These are phyloP conservation scores for Oenanthe sinensis DNA, from an alignment of 129 eudicot genomes.

Conservation along the genomic window DNA sequence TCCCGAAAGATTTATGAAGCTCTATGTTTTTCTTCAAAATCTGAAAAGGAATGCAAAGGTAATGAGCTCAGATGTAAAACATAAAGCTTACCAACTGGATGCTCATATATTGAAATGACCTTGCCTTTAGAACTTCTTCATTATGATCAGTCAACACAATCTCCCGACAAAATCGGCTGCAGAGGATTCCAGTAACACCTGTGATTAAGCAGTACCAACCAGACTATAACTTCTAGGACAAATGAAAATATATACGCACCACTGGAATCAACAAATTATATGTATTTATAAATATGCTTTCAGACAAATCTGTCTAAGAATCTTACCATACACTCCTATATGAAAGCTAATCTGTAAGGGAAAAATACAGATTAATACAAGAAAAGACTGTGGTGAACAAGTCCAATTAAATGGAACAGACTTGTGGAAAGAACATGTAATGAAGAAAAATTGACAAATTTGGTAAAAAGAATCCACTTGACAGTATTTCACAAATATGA, in stretches of 20 bases:
- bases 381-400: background rate
- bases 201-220: constrained; percentile 15
- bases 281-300: background rate
- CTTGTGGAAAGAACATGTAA: background rate
- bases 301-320: background rate
- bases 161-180: constrained; percentile 63
- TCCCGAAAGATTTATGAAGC: constrained; percentile 51
- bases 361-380: background rate
- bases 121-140: constrained; percentile 92
- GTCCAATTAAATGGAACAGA: background rate
- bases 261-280: background rate
- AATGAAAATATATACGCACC: background rate
- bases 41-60: constrained; percentile 34
- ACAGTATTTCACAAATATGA: background rate
- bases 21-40: constrained; percentile 75
- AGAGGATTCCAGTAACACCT: constrained; percentile 88
- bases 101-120: constrained; percentile 24
- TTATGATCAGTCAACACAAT: constrained; percentile 83
- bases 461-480: background rate
- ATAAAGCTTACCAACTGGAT: constrained; percentile 16
- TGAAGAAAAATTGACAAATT: background rate
- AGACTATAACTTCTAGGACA: constrained; percentile 2
- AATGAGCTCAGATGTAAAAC: constrained; percentile 11
- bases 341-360: background rate
- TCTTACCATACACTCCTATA: background rate